Evolutionary conservation across 2,329 filamentous ascomycete genomes (phyloP).

Genomic region (Colletotrichum chlorophyti): DNA sequence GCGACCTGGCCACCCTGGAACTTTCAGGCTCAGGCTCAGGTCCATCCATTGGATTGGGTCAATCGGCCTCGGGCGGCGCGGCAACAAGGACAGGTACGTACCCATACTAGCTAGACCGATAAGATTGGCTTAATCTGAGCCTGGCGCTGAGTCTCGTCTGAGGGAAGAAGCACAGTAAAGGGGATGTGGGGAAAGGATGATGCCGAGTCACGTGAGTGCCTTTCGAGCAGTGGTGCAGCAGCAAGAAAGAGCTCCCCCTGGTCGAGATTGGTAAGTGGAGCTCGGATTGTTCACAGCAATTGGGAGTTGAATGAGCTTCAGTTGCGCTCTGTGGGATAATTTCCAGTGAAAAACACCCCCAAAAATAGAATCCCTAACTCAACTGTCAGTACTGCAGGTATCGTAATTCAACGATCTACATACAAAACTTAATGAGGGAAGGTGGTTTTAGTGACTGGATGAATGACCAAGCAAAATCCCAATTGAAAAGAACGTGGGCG

Average conservation of each 20-base stretch:
- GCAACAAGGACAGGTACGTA: slow-evolving; percentile 25
- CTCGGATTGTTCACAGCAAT: background rate
- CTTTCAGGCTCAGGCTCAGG: slow-evolving; percentile 25
- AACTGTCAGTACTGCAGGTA: too few relatives aligned
- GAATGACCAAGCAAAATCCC: too few relatives aligned
- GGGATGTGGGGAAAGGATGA: background rate
- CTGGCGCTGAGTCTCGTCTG: too few relatives aligned
- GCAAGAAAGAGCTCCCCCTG: background rate
- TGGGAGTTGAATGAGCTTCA: too few relatives aligned
- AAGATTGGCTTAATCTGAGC: background rate
- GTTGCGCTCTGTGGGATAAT: background rate
- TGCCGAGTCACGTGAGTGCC: background rate
- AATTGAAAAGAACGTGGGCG: too few relatives aligned
- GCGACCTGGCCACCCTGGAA: slow-evolving; percentile 29
- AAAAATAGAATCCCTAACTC: too few relatives aligned
- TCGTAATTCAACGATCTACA: too few relatives aligned
- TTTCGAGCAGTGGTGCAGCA: background rate
- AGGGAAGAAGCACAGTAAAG: background rate
- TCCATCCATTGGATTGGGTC: too few relatives aligned
- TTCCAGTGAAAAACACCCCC: too few relatives aligned
- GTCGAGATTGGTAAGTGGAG: background rate
- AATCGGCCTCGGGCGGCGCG: slow-evolving; percentile 20
- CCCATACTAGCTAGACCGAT: background rate
- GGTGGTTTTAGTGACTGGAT: too few relatives aligned
- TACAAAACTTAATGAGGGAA: too few relatives aligned